Evolutionary conservation across 441 rosid species (phyloP).

Genomic region (Arabidopsis hybrid): DNA sequence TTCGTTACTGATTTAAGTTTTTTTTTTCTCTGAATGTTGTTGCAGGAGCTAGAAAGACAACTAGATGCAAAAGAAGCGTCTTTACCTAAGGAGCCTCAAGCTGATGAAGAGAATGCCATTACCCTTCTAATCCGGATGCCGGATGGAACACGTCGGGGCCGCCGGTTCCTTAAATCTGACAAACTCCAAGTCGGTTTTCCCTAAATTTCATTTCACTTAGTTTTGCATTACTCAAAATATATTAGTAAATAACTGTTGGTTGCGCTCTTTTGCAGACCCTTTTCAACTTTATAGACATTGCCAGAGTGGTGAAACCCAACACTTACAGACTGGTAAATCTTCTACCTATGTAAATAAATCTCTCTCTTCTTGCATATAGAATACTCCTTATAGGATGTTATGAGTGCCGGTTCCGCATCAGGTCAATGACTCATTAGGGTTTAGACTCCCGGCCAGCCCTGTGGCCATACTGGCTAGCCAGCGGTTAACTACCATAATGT

Average conservation of each 20-base stretch:
- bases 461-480: neutral
- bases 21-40: conserved; percentile 19
- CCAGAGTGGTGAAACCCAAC: conserved; percentile 86
- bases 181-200: conserved; percentile 66
- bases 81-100: conserved; percentile 82
- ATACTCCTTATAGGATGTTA: neutral
- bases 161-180: conserved; percentile 85
- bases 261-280: conserved; percentile 68
- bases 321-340: conserved; percentile 80
- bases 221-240: conserved; percentile 14
- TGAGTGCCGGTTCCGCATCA: neutral
- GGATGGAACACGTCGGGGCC: conserved; percentile 89
- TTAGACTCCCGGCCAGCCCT: neutral
- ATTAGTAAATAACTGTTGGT: neutral
- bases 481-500: neutral
- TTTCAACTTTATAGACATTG: conserved; percentile 89
- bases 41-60: conserved; percentile 86
- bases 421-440: neutral
- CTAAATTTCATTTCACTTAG: conserved; percentile 3
- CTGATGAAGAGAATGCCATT: conserved; percentile 84
- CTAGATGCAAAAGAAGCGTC: conserved; percentile 91
- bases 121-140: conserved; percentile 95
- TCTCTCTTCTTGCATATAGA: neutral
- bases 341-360: conserved; percentile 2
- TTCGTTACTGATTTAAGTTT: neutral